Base-by-base conservation (phyloP, 768 basidiomycete genomes). In the Trametes cingulata region DNA sequence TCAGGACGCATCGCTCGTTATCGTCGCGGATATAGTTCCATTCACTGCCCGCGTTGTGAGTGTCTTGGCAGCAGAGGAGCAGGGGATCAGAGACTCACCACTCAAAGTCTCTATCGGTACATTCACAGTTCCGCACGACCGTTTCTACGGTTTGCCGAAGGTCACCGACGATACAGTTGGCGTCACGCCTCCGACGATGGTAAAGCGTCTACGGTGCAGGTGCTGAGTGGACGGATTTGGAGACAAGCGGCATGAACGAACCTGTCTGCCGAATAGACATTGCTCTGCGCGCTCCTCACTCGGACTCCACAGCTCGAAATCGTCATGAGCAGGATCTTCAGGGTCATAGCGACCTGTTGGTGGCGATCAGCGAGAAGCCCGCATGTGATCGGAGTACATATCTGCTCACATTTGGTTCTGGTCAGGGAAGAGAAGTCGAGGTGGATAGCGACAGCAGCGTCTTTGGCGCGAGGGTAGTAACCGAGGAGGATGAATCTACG, bases 281-380 rank as follows among this genome's bases (percentile, higher is more conserved):
- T 78, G 77, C 69, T 98, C 95, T 35, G 82, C 76, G n/a, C 97
- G 85, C 46, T 86, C 87, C 69, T 95, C 90, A 58, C 91, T 92
- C 0, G 96, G 97, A 70, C 90, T 94, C 97, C 97, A 98, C 1
- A 97, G 75, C 71, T 98, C 95, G 70, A 98, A 98, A 75, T 99
- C 97, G 69, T 98, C 95, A 39, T 87, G 76, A 17, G 80, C 81
- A 7, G 95, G 88, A 67, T 97, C 76, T 1, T 93, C 82, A 5
- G 82, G 51, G 60, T 81, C 83, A 46, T 95, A 75, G 1, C 78
- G 74, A 72, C 95, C 95, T 96, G 61, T 1, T 22, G 53, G 1
- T 24, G 27, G 12, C 22, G 22, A 37, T 63, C 37, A 19, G 15
- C 27, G 24, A 58, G 10, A 61, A 68, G 45, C 57, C 60, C 20